Evolutionary conservation across 2,329 filamentous ascomycete genomes (phyloP), one percentile per base, ranked within the genome.

Genomic region (Colletotrichum agaves): DNA sequence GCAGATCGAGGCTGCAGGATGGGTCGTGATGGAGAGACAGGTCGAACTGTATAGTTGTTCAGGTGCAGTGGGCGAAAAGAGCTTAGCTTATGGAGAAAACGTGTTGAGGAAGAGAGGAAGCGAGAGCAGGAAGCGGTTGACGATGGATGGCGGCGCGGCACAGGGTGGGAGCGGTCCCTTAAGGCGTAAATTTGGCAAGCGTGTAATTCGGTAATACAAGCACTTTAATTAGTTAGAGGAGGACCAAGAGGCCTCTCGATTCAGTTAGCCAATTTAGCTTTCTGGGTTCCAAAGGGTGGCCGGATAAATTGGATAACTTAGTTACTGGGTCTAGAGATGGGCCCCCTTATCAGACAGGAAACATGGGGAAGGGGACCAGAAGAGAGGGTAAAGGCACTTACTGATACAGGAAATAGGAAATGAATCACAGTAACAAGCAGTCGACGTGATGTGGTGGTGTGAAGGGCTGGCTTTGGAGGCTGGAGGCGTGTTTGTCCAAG

Each of bases 221-320:
- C 37, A 64, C 46, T 68, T 65, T 65, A 49, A 68, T 65, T 68
- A 65, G 65, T 65, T 68, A 65, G 65, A 65, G 61, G 65, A 68
- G 27, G 53, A 67, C 33, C 56, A 37, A 43, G 56, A 23, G 13
- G 60, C 44, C 39, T 53, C 61, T 67, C 27, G 39, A 59, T 67
- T 67, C 41, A 67, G 64, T 64, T 67, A 59, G 65, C 53, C 55
- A 60, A 65, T 65, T 55, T 68, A 49, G 55, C 65, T 68, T 59
- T 15, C 47, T 39, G 55, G 55, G 65, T 68, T 49, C 61, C 47
- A 53, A 61, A 53, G 60, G 44, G 37, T 46, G 39, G 39, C 21
- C 41, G 53, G 33, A 59, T 61, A 67, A 67, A 59, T 64, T 59
- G 47, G 46, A 64, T 31, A 55, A 65, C 53, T 46, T 55, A 46